Percentiles rank a stretch among this genome's conserved stretches.
These are phyloP conservation scores for Fusarium decemcellulare DNA, from an alignment of 2,329 filamentous ascomycete genomes.

Conservation along the genomic window DNA sequence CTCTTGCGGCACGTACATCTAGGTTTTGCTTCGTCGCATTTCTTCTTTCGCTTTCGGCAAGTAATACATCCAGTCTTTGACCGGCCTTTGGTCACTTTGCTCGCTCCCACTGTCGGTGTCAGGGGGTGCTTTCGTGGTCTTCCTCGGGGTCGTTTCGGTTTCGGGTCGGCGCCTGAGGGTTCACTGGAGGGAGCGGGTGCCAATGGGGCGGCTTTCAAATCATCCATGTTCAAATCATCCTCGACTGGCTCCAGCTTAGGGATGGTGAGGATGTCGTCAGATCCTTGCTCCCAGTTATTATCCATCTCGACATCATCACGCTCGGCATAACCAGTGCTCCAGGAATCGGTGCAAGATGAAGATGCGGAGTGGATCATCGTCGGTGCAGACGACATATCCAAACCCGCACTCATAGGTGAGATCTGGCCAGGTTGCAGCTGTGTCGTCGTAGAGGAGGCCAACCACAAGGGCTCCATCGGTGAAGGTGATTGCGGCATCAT, in stretches of 20 bases:
- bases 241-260: slow-evolving; percentile 72
- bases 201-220: slow-evolving; percentile 61
- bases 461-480: slow-evolving; percentile 50
- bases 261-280: slow-evolving; percentile 61
- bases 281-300: slow-evolving; percentile 62
- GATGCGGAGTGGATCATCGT: slow-evolving; percentile 62
- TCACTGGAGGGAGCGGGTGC: slow-evolving; percentile 36
- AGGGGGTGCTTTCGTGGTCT: slow-evolving; percentile 86
- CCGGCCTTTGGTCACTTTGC: slow-evolving; percentile 83
- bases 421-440: slow-evolving; percentile 63
- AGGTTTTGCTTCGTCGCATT: slow-evolving; percentile 79
- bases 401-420: slow-evolving; percentile 67
- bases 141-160: slow-evolving; percentile 78
- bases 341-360: slow-evolving; percentile 62
- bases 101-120: slow-evolving; percentile 67
- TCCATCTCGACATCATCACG: slow-evolving; percentile 58
- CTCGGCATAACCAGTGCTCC: slow-evolving; percentile 59
- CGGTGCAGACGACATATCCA: slow-evolving; percentile 60
- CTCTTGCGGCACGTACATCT: slow-evolving; percentile 18
- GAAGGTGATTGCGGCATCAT: slow-evolving; percentile 51
- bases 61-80: slow-evolving; percentile 80
- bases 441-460: slow-evolving; percentile 37
- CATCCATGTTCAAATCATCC: slow-evolving; percentile 68
- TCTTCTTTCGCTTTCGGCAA: slow-evolving; percentile 79
- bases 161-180: slow-evolving; percentile 50